Evolutionary conservation across 2,329 filamentous ascomycete species (phyloP).

Genomic region (Helotiales sp.): DNA sequence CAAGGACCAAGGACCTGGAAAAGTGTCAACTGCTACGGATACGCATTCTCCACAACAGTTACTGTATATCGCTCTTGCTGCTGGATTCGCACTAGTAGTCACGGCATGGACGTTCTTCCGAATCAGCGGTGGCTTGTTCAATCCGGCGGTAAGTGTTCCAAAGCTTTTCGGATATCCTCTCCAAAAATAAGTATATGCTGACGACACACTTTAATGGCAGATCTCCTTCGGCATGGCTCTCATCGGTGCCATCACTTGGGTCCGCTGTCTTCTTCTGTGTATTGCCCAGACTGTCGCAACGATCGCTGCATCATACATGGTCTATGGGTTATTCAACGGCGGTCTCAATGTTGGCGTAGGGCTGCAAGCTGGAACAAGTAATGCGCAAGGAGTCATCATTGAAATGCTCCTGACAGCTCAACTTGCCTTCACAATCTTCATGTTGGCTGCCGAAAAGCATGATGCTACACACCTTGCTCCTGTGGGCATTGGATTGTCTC

Average conservation of each 20-base stretch:
- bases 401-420: constrained; percentile 50
- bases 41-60: constrained; percentile 15
- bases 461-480: constrained; percentile 48
- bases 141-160: constrained; percentile 43
- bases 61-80: constrained; percentile 32
- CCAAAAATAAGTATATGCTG: not conserved
- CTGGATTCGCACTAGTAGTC: constrained; percentile 41
- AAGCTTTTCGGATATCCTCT: too few species aligned
- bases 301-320: constrained; percentile 43
- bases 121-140: constrained; percentile 51
- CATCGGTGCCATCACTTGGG: constrained; percentile 37
- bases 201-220: constrained; percentile 15
- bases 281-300: constrained; percentile 37
- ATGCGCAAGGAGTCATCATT: constrained; percentile 49
- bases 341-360: constrained; percentile 44
- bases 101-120: constrained; percentile 49
- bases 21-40: constrained; percentile 16
- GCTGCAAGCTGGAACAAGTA: constrained; percentile 40
- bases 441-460: constrained; percentile 53
- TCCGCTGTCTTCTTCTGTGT: constrained; percentile 35
- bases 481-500: constrained; percentile 46
- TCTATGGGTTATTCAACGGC: constrained; percentile 44
- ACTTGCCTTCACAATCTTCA: constrained; percentile 50
- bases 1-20: constrained; percentile 31
- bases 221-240: constrained; percentile 40